These are phyloP conservation scores for Pichia sp. DNA, from an alignment of 1,139 yeast genomes.

Conservation along the genomic window DNA sequence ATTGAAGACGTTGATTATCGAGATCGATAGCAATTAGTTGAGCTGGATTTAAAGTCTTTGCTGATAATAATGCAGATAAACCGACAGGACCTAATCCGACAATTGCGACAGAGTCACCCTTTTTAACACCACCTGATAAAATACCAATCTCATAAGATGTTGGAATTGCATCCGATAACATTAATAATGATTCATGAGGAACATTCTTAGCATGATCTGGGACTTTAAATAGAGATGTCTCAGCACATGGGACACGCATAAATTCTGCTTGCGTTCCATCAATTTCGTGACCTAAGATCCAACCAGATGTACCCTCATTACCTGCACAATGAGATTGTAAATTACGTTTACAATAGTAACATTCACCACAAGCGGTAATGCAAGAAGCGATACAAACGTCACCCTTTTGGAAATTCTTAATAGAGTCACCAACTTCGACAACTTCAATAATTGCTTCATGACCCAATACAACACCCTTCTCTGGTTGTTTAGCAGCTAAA, in stretches of 20 bases:
- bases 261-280: constrained; percentile 40
- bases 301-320: constrained; percentile 32
- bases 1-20: constrained; percentile 35
- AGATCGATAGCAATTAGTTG: constrained; percentile 36
- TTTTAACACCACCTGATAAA: constrained; percentile 31
- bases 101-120: constrained; percentile 39
- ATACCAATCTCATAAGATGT: constrained; percentile 42
- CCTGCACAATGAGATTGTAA: constrained; percentile 37
- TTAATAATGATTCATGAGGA: constrained; percentile 32
- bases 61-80: constrained; percentile 34
- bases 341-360: constrained; percentile 40
- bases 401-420: constrained; percentile 32
- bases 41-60: constrained; percentile 32
- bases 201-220: constrained; percentile 28
- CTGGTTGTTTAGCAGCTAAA: constrained; percentile 16
- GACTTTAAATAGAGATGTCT: constrained; percentile 29
- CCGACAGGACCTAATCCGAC: constrained; percentile 48
- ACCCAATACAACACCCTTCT: constrained; percentile 32
- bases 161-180: constrained; percentile 39
- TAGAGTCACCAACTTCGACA: constrained; percentile 32
- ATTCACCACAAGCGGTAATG: constrained; percentile 44
- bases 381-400: constrained; percentile 42
- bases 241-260: constrained; percentile 39
- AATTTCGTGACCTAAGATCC: constrained; percentile 38
- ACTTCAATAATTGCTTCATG: constrained; percentile 48